These are phyloP conservation scores for Eutrema heterophyllum DNA, from an alignment of 345 rosid genomes.

Conservation along the genomic window DNA sequence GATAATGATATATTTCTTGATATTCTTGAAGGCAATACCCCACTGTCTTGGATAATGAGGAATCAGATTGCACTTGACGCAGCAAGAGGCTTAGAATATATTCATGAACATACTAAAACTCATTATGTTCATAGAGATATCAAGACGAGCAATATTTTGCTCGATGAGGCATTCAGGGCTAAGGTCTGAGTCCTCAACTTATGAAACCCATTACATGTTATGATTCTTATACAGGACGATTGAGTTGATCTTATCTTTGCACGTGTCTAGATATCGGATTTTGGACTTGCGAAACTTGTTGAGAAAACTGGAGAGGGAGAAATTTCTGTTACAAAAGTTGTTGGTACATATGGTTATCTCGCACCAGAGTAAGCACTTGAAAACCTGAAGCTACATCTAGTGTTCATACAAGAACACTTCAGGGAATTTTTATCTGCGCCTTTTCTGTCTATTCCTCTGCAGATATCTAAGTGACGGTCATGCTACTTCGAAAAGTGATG, in stretches of 20 bases:
- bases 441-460: constrained; percentile 4
- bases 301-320: constrained; percentile 76
- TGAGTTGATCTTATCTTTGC: background rate
- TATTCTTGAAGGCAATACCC: constrained; percentile 59
- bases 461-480: constrained; percentile 88
- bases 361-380: constrained; percentile 81
- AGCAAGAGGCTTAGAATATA: constrained; percentile 93
- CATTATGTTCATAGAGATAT: constrained; percentile 97
- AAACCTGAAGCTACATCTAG: background rate
- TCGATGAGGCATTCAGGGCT: constrained; percentile 78
- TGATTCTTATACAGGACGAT: background rate
- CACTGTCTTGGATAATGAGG: constrained; percentile 89
- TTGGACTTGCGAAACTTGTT: constrained; percentile 90
- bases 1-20: background rate
- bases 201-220: background rate
- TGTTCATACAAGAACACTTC: background rate
- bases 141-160: constrained; percentile 90
- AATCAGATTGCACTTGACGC: constrained; percentile 89
- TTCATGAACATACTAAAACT: constrained; percentile 91
- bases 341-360: constrained; percentile 91
- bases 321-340: constrained; percentile 82
- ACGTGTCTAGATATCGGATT: constrained; percentile 82
- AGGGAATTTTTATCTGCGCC: constrained; percentile 2
- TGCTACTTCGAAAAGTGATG: constrained; percentile 87
- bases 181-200: constrained; percentile 47